These are phyloP conservation scores for Odontarrhena argentea DNA, from an alignment of 345 rosid genomes.

Conservation along the genomic window DNA sequence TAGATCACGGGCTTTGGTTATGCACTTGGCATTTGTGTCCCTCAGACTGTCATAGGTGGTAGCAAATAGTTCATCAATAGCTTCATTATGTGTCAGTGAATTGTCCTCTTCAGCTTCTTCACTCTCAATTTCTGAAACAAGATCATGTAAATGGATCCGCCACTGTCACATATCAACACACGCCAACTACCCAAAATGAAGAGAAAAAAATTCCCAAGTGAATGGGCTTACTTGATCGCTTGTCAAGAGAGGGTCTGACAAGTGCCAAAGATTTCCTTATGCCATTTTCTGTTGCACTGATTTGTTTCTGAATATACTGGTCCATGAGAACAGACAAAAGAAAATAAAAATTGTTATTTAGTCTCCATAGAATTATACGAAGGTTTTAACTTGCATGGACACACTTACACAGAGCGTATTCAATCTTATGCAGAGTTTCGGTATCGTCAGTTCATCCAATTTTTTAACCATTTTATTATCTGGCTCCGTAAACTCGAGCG, in stretches of 20 bases:
- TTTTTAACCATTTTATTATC: conserved; percentile 56
- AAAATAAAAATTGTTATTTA: neutral
- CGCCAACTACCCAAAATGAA: conserved; percentile 19
- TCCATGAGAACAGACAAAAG: conserved; percentile 16
- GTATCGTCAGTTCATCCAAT: conserved; percentile 63
- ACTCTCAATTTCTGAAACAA: conserved; percentile 47
- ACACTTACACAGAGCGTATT: conserved; percentile 84
- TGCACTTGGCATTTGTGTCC: conserved; percentile 61
- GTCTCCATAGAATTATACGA: neutral
- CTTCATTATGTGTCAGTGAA: conserved; percentile 60
- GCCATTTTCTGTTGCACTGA: conserved; percentile 65
- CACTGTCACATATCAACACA: conserved; percentile 19
- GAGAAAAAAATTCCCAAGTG: conserved; percentile 42
- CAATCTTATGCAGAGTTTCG: conserved; percentile 83
- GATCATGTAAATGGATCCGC: neutral
- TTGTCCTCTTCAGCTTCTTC: conserved; percentile 50
- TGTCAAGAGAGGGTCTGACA: conserved; percentile 47
- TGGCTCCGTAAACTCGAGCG: conserved; percentile 50
- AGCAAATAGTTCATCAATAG: conserved; percentile 75
- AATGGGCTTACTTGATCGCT: conserved; percentile 38
- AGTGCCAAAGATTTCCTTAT: conserved; percentile 75
- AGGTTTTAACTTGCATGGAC: conserved; percentile 27
- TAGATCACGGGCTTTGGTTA: conserved; percentile 62
- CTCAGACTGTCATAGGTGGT: conserved; percentile 73
- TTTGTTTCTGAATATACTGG: conserved; percentile 86